Conservation (phyloP, 2,329 filamentous ascomycete species). For the Simplicillium aogashimaense region DNA sequence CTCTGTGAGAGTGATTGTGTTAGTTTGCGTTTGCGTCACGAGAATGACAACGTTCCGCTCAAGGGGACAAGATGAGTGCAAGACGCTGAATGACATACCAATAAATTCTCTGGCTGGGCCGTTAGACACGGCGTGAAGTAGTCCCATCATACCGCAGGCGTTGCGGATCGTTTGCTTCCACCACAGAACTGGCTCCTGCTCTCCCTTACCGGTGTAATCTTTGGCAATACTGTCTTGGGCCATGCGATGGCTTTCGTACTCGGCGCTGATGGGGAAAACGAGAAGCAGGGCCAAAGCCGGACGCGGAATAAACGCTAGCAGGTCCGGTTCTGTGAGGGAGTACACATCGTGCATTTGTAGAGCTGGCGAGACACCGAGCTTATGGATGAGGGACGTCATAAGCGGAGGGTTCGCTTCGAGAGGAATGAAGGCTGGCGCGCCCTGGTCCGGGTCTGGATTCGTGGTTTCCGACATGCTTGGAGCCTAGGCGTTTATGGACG, state of each 20-base stretch:
- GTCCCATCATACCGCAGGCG: slow-evolving; percentile 81
- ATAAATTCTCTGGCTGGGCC: slow-evolving; percentile 58
- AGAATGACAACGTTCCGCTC: background rate
- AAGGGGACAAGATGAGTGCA: slow-evolving; percentile 10
- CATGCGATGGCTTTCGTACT: slow-evolving; percentile 68
- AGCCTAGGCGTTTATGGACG: no score
- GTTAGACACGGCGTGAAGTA: slow-evolving; percentile 76
- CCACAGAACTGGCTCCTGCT: slow-evolving; percentile 73
- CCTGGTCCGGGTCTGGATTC: slow-evolving; percentile 27
- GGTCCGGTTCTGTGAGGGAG: slow-evolving; percentile 75
- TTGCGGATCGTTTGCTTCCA: slow-evolving; percentile 93
- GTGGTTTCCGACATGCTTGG: slow-evolving; percentile 21
- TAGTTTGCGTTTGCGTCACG: slow-evolving; percentile 3
- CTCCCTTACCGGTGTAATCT: slow-evolving; percentile 60
- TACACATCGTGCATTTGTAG: slow-evolving; percentile 85
- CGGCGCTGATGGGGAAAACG: slow-evolving; percentile 75
- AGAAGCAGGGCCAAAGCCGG: slow-evolving; percentile 83
- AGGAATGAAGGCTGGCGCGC: slow-evolving; percentile 42
- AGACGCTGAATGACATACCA: slow-evolving; percentile 21
- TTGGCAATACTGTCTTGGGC: slow-evolving; percentile 57
- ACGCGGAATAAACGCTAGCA: slow-evolving; percentile 79
- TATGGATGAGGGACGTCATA: slow-evolving; percentile 73
- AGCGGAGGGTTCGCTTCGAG: slow-evolving; percentile 75
- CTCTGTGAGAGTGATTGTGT: slow-evolving; percentile 19
- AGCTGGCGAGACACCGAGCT: slow-evolving; percentile 69